Evolutionary conservation across 768 basidiomycete species (phyloP).

Genomic region (Suillus placidus): DNA sequence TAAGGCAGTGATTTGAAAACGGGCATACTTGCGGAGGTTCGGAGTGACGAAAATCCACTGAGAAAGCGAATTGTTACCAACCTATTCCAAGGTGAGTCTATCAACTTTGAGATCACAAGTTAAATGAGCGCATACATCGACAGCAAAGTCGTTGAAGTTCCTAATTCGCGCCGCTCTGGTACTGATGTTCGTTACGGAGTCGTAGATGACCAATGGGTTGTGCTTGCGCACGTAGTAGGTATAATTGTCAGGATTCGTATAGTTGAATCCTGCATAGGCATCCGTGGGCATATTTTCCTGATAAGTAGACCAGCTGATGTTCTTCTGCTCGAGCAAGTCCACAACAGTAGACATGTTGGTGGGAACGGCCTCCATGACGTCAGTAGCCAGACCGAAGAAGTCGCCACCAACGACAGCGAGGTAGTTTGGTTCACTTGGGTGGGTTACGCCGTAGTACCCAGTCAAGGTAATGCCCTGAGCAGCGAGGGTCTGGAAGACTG

Average conservation of each 20-base stretch:
- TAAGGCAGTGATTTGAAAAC: neutral
- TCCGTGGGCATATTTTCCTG: conserved; percentile 60
- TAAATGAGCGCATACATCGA: conserved; percentile 41
- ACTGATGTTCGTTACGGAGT: conserved; percentile 48
- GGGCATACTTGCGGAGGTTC: conserved; percentile 44
- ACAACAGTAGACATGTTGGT: conserved; percentile 57
- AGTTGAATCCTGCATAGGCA: conserved; percentile 47
- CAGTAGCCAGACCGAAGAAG: conserved; percentile 52
- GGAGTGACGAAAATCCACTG: conserved; percentile 69
- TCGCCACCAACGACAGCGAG: conserved; percentile 50
- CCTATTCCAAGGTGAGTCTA: conserved; percentile 13
- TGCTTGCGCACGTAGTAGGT: conserved; percentile 61
- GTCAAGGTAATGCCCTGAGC: conserved; percentile 51
- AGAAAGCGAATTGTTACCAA: conserved; percentile 46
- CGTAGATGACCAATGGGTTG: conserved; percentile 53
- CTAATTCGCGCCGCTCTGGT: conserved; percentile 48
- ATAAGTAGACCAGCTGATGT: conserved; percentile 63
- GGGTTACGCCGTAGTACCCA: conserved; percentile 53
- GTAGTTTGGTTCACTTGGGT: conserved; percentile 68
- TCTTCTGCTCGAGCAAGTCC: conserved; percentile 60
- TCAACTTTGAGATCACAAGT: neutral
- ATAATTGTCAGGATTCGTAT: conserved; percentile 35
- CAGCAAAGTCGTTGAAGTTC: conserved; percentile 65
- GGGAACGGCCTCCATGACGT: conserved; percentile 38
- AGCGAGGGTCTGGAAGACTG: conserved; percentile 42